Evolutionary conservation across 1,284 basidiomycete genomes (phyloP), one percentile per base, ranked within the genome.

Genomic region (Boletus mariae): DNA sequence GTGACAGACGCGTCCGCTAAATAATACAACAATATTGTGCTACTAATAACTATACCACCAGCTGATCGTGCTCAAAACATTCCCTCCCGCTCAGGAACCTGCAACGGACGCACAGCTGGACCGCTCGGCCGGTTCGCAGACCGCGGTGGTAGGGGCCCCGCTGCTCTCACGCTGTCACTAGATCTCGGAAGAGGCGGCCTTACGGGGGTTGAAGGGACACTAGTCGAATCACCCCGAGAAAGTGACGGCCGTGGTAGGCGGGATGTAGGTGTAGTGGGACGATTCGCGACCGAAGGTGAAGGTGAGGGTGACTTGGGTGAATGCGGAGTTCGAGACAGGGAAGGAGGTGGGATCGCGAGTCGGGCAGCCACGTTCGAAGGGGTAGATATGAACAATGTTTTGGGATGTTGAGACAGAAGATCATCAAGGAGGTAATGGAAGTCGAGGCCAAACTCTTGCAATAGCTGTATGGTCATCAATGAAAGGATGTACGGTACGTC

Each of bases 391-490:
- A 60, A 58, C 32, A 61, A 51, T 31, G 59, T 47, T 44, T 75
- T 63, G 31, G 82, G 79, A 25, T 78, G 72, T 52, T 78, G 76
- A 11, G 78, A 70, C 3, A 94, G 78, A 3, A 93, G 76, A 25
- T 82, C 80, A 46, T 90, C 83, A 25, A 97, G 75, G 15, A 95
- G 77, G 73, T 88, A 94, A 26, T 87, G 87, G 67, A 97, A 97
- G 72, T 97, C 94, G 28, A 97, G 83, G 0, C 94, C 94, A 63
- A 87, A 93, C 64, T 97, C 94, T 73, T 93, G 87, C 12, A 95
- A 75, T 2, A 94, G 80, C 90, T 94, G 60, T n/a, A 26, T 2
- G 37, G 32, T 13, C 17, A 7, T 47, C n/a, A 40, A 42, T 49
- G 37, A 32, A 31, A 32, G 13, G 46, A 6, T 17, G 8, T 5